These are phyloP conservation scores for Rosa rugosa DNA, from an alignment of 306 rosid genomes.

Conservation along the genomic window DNA sequence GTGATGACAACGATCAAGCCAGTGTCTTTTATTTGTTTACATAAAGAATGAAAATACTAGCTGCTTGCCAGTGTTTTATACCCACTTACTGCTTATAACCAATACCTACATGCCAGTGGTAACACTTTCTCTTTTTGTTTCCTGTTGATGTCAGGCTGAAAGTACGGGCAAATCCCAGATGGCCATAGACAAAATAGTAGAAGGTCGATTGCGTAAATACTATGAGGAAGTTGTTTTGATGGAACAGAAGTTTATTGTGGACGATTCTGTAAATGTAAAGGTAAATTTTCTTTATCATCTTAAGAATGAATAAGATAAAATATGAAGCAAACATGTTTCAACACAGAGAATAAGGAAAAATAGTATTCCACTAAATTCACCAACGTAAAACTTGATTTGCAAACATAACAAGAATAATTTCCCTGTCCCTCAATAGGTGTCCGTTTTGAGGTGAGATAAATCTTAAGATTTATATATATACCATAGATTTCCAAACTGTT, in stretches of 20 bases:
- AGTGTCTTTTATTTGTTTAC: not conserved
- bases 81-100: not conserved
- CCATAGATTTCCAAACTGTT: not conserved
- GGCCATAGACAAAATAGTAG: conserved; percentile 93
- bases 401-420: not conserved
- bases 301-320: not conserved
- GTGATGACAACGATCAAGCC: not conserved
- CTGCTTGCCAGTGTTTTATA: not conserved
- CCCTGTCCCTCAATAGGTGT: not conserved
- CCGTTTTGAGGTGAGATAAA: not conserved
- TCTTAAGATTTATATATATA: not conserved
- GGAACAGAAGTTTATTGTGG: conserved; percentile 82
- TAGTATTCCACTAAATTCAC: not conserved
- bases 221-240: conserved; percentile 85
- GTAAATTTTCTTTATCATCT: conserved; percentile 27
- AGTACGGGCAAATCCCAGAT: conserved; percentile 77
- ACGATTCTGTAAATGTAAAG: conserved; percentile 69
- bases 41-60: not conserved
- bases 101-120: not conserved
- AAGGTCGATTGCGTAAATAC: conserved; percentile 89
- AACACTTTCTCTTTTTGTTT: not conserved
- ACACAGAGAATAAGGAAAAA: not conserved
- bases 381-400: not conserved
- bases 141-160: conserved; percentile 63
- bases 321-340: not conserved